phyloP scores from a whole-genome alignment of 2,329 filamentous ascomycete genomes.

The Teratosphaeria viscida region DNA sequence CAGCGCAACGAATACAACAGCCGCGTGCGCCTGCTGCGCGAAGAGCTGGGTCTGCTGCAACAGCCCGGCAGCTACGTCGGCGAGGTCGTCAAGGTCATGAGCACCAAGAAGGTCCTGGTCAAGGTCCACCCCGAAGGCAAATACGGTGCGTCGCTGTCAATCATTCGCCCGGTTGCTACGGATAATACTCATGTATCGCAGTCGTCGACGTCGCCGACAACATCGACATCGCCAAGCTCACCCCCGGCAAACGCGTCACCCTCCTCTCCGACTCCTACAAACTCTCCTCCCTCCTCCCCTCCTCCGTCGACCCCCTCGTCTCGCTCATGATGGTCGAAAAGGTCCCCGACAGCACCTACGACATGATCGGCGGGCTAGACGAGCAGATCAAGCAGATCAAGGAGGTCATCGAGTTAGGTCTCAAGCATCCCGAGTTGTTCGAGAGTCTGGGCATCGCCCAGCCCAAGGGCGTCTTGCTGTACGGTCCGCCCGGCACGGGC shows the following conservation, averaged over 20 bases:
- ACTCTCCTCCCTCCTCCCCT: slow-evolving; percentile 95
- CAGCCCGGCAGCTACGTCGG: slow-evolving; percentile 97
- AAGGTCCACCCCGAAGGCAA: slow-evolving; percentile 99
- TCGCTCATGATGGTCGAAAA: slow-evolving; percentile 99
- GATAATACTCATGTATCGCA: slow-evolving; percentile 28
- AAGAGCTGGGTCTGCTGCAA: slow-evolving; percentile 90
- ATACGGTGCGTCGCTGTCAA: slow-evolving; percentile 61
- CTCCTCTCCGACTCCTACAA: slow-evolving; percentile 96
- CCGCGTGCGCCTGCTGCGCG: slow-evolving; percentile 81
- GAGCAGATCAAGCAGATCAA: slow-evolving; percentile 99
- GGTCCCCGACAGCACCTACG: slow-evolving; percentile 98
- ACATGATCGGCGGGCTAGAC: slow-evolving; percentile 98
- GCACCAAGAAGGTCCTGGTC: slow-evolving; percentile 96
- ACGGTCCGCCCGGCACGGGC: slow-evolving; percentile 91
- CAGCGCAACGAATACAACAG: slow-evolving; percentile 99
- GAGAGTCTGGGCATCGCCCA: slow-evolving; percentile 98
- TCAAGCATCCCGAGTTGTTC: slow-evolving; percentile 97
- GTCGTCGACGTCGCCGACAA: slow-evolving; percentile 92
- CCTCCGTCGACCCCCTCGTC: slow-evolving; percentile 93
- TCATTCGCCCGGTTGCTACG: slow-evolving; percentile 1
- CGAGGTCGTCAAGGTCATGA: slow-evolving; percentile 99
- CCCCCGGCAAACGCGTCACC: slow-evolving; percentile 92
- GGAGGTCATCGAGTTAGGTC: slow-evolving; percentile 95
- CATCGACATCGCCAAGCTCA: slow-evolving; percentile 92
- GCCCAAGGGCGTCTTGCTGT: slow-evolving; percentile 92